These are phyloP conservation scores for Hemileia vastatrix DNA, from an alignment of 1,284 basidiomycete genomes.

Conservation along the genomic window DNA sequence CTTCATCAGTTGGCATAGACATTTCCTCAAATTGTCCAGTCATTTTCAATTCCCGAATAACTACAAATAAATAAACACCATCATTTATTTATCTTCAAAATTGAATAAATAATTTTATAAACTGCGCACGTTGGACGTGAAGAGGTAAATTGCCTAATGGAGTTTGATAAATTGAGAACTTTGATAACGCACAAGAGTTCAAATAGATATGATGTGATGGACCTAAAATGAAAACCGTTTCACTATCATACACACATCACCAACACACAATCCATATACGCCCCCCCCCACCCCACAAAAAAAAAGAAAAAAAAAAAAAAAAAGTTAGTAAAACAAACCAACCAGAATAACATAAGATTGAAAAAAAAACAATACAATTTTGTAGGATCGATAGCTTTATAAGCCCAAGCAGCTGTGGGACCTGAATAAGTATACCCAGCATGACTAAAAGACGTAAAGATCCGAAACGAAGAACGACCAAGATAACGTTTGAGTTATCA, in stretches of 20 bases:
- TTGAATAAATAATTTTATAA: neutral
- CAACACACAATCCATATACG: neutral
- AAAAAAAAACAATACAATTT: too few relatives aligned
- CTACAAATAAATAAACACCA: conserved; percentile 47
- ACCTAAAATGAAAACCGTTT: conserved; percentile 85
- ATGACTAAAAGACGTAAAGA: too few relatives aligned
- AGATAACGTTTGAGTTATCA: too few relatives aligned
- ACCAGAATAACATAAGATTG: conserved; percentile 59
- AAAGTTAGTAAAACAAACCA: too few relatives aligned
- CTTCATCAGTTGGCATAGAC: conserved; percentile 64
- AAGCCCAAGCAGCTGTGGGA: conserved; percentile 88
- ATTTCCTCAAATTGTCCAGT: conserved; percentile 67
- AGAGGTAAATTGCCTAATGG: conserved; percentile 74
- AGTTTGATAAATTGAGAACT: conserved; percentile 66
- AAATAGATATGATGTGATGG: conserved; percentile 91
- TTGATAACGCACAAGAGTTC: conserved; percentile 72
- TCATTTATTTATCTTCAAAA: neutral
- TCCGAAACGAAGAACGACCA: too few relatives aligned
- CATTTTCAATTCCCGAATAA: conserved; percentile 57
- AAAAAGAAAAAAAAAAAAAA: conserved; percentile 22
- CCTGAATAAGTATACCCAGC: conserved; percentile 95
- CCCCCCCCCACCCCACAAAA: neutral
- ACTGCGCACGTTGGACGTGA: conserved; percentile 61
- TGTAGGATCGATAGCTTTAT: conserved; percentile 72
- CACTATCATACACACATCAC: conserved; percentile 49